Evolutionary conservation across 2,329 filamentous ascomycete genomes (phyloP), one percentile per base, ranked within the genome.

Genomic region (Balansia obtecta): DNA sequence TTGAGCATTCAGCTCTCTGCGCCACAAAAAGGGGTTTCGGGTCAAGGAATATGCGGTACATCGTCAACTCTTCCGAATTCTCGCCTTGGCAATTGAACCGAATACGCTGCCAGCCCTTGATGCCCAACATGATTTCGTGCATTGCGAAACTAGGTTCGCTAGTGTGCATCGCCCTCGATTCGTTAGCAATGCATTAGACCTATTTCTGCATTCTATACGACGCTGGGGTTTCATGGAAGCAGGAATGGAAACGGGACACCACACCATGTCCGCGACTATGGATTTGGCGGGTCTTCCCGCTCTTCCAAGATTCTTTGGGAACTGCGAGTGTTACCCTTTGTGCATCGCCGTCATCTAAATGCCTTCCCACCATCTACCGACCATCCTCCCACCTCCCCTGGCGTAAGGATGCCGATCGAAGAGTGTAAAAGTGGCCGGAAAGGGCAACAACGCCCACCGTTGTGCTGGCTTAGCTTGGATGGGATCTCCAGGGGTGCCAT

Each of bases 101-200:
- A 27, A 27, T 27, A 7, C 34, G 40, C 11, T 11, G 39, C 22
- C 32, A 43, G 22, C 27, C 34, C 42, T 45, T 49, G 48, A n/a
- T 45, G 41, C 20, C 48, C 48, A 45, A 49, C 41, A 39, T n/a
- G 41, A 45, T 49, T 49, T 39, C 22, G 33, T 40, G 11, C 22
- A 45, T 49, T 34, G 9, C 32, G 27, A 13, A 12, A 16, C 13
- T 27, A 10, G 16, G 15, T 10, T 22, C 10, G 10, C 39, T 10
- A 5, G 39, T 22, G 15, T 12, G 34, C 9, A 20, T 22, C 16
- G 3, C 20, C 11, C 12, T 42, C 39, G 46, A 22, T 39, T 33
- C 4, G 20, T 4, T 22, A 20, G 45, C n/a, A 30, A 34, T 6
- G 46, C 38, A 16, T 37, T 9, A 38, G 39, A 41, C 40, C 13